These are phyloP conservation scores for Cercis canadensis DNA, from an alignment of 306 rosid species.

Conservation along the genomic window DNA sequence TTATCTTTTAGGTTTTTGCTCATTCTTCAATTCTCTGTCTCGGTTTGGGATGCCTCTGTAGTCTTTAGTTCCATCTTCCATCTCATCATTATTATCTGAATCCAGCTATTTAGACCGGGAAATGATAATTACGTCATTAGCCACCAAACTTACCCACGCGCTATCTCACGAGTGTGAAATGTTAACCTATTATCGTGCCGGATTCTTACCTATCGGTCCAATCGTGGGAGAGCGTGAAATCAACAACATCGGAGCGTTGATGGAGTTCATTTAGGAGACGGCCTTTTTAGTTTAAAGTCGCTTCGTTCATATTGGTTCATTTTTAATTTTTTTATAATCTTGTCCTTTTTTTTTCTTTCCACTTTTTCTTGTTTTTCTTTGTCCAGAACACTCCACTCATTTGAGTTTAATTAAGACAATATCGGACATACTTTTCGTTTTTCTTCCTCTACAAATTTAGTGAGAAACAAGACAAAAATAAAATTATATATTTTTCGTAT, in stretches of 20 bases:
- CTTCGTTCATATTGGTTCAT: slow-evolving; percentile 36
- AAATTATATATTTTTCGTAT: no score
- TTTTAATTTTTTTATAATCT: slow-evolving; percentile 9
- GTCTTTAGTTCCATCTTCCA: not conserved
- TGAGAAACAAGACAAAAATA: no score
- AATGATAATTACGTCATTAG: slow-evolving; percentile 1
- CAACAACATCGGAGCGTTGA: not conserved
- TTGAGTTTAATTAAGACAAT: slow-evolving; percentile 22
- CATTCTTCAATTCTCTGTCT: slow-evolving; percentile 23
- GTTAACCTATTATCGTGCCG: not conserved
- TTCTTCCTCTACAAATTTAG: not conserved
- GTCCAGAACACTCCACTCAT: slow-evolving; percentile 9
- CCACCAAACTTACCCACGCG: slow-evolving; percentile 16
- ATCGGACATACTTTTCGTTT: slow-evolving; percentile 2
- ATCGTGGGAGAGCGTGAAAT: not conserved
- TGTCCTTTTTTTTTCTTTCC: not conserved
- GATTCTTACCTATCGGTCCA: not conserved
- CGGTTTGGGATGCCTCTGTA: not conserved
- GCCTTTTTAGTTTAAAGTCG: slow-evolving; percentile 24
- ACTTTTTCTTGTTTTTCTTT: not conserved
- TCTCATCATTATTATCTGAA: slow-evolving; percentile 42
- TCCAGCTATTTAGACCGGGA: slow-evolving; percentile 45
- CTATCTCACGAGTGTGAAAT: not conserved
- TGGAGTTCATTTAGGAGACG: not conserved
- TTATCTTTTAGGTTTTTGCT: slow-evolving; percentile 24